phyloP scores from a whole-genome alignment of 257 asterid genomes.

The Solanum etuberosum region DNA sequence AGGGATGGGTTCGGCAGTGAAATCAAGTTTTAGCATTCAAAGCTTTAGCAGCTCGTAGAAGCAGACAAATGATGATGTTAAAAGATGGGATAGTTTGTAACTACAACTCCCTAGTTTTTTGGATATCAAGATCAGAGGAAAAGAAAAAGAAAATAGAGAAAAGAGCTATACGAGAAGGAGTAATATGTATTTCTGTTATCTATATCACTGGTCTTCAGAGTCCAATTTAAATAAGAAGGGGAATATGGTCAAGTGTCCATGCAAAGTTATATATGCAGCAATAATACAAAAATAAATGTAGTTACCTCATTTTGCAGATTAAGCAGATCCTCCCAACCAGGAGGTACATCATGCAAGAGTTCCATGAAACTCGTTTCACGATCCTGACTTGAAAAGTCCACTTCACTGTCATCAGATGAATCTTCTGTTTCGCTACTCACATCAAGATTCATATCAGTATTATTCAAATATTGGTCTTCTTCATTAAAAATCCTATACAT shows the following conservation, averaged over 20 bases:
- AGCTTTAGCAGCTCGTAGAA: not conserved
- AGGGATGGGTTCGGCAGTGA: not conserved
- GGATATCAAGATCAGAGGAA: not conserved
- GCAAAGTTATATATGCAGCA: not conserved
- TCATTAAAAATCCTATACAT: slow-evolving; percentile 20
- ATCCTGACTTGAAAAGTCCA: slow-evolving; percentile 48
- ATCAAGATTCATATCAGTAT: slow-evolving; percentile 29
- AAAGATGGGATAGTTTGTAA: not conserved
- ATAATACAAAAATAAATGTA: not conserved
- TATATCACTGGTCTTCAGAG: not conserved
- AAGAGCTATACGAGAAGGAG: not conserved
- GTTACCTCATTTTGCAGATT: slow-evolving; percentile 59
- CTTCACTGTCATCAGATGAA: slow-evolving; percentile 78
- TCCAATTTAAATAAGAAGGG: not conserved
- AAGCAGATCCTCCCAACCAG: slow-evolving; percentile 46
- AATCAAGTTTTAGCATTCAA: not conserved
- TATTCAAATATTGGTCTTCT: slow-evolving; percentile 35
- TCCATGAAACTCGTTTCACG: slow-evolving; percentile 24
- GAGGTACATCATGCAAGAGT: slow-evolving; percentile 28
- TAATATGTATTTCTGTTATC: not conserved
- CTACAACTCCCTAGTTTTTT: not conserved
- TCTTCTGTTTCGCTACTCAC: slow-evolving; percentile 27
- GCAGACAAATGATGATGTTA: not conserved
- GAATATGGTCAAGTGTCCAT: not conserved
- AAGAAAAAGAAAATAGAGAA: not conserved